Conservation (phyloP, 2,329 filamentous ascomycete species). For the Meredithiella fracta region DNA sequence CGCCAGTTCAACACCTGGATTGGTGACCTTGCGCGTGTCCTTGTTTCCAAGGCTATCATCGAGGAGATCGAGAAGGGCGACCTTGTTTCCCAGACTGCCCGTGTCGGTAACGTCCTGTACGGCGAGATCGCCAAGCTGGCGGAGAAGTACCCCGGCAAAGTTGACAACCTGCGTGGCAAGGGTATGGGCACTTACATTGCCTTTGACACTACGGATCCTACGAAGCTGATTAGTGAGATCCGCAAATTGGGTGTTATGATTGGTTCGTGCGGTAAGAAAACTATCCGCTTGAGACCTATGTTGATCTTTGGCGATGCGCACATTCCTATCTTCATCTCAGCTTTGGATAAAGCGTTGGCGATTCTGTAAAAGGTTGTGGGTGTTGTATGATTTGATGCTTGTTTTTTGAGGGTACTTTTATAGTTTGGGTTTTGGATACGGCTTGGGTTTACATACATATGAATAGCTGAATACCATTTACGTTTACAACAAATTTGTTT, state of each 20-base stretch:
- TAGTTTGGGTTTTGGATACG: neutral
- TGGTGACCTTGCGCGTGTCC: conserved; percentile 71
- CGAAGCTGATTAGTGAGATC: conserved; percentile 52
- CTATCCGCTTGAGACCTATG: conserved; percentile 63
- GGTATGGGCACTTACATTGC: conserved; percentile 55
- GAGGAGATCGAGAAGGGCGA: conserved; percentile 60
- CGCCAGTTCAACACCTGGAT: conserved; percentile 98
- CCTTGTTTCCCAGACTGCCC: conserved; percentile 62
- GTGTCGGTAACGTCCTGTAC: conserved; percentile 53
- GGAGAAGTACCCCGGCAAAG: conserved; percentile 48
- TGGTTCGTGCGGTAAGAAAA: conserved; percentile 53
- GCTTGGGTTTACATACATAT: neutral
- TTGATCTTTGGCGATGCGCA: conserved; percentile 63
- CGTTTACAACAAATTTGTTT: neutral
- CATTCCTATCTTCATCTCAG: conserved; percentile 19
- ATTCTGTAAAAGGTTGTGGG: conserved; percentile 6
- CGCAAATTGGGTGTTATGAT: conserved; percentile 62
- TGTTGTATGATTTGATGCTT: neutral
- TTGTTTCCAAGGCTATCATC: conserved; percentile 77
- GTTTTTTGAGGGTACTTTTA: conserved; percentile 1
- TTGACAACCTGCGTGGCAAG: conserved; percentile 61
- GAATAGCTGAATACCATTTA: neutral
- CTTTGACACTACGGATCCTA: conserved; percentile 55
- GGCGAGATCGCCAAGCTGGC: conserved; percentile 45
- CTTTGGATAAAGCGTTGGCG: conserved; percentile 12